phyloP scores from a whole-genome alignment of 768 basidiomycete genomes.

The Podaxis rugospora region DNA sequence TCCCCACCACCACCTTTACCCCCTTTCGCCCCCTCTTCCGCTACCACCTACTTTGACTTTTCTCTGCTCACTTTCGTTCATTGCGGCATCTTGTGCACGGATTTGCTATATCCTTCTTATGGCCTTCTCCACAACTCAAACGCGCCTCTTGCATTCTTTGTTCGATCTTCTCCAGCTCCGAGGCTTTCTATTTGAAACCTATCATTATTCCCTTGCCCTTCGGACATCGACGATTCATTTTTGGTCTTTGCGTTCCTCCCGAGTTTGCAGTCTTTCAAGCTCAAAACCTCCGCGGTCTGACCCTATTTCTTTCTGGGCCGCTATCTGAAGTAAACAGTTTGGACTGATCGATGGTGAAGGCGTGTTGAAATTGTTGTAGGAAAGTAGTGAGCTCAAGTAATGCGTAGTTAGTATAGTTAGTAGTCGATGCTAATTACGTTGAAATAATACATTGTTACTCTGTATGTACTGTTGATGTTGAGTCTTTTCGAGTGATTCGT shows the following conservation, averaged over 20 bases:
- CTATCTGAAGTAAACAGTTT: neutral
- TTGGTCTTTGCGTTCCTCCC: neutral
- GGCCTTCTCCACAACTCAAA: neutral
- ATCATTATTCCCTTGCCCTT: conserved; percentile 11
- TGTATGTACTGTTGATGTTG: neutral
- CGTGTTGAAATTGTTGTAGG: conserved; percentile 4
- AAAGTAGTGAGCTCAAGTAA: neutral
- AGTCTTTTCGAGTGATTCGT: neutral
- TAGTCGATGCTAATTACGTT: neutral
- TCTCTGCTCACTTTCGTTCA: neutral
- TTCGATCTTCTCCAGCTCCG: neutral
- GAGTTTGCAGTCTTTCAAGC: neutral
- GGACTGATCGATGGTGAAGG: neutral
- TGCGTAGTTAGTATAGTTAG: conserved; percentile 5
- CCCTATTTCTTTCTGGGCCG: neutral
- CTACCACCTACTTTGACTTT: neutral
- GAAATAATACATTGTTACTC: conserved; percentile 1
- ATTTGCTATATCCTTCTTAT: neutral
- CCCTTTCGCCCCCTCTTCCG: neutral
- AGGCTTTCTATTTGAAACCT: conserved; percentile 6
- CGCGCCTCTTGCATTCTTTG: neutral
- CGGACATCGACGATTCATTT: neutral
- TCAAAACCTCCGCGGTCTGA: neutral
- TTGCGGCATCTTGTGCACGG: neutral
- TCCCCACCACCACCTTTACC: neutral